phyloP scores from a whole-genome alignment of 2,329 filamentous ascomycete genomes.

The Fusarium transvaalense region DNA sequence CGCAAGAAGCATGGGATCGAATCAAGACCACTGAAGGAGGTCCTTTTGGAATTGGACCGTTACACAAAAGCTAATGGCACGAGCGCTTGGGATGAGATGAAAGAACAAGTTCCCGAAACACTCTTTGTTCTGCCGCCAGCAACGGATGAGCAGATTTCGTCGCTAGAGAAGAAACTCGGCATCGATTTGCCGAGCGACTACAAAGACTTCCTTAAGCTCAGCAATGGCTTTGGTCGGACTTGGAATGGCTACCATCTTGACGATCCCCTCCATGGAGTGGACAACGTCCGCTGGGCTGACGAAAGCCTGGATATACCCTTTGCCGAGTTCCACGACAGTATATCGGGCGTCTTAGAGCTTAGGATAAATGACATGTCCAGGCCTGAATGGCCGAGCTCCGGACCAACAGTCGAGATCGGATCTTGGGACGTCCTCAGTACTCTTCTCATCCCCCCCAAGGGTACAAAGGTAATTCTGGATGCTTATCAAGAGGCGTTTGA shows the following conservation, averaged over 20 bases:
- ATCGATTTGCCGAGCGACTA: slow-evolving; percentile 29
- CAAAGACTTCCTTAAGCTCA: slow-evolving; percentile 39
- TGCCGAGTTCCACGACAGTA: slow-evolving; percentile 16
- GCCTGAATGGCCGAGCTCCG: slow-evolving; percentile 29
- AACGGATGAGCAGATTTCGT: slow-evolving; percentile 31
- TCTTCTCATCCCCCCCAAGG: slow-evolving; percentile 17
- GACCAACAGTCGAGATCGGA: slow-evolving; percentile 20
- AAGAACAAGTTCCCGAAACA: slow-evolving; percentile 17
- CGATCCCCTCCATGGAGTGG: slow-evolving; percentile 7
- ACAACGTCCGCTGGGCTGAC: slow-evolving; percentile 27
- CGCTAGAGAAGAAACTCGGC: slow-evolving; percentile 26
- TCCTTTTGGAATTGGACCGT: slow-evolving; percentile 23
- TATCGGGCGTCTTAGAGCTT: slow-evolving; percentile 14
- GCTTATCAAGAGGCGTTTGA: slow-evolving; percentile 28
- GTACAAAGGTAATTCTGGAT: slow-evolving; percentile 12
- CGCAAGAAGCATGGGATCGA: slow-evolving; percentile 18
- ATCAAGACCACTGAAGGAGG: slow-evolving; percentile 14
- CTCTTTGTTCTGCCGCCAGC: slow-evolving; percentile 34
- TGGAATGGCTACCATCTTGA: slow-evolving; percentile 40
- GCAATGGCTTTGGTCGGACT: slow-evolving; percentile 34
- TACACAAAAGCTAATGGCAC: slow-evolving; percentile 24
- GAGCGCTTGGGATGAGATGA: slow-evolving; percentile 3
- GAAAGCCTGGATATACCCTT: neutral
- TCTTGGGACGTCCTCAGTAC: slow-evolving; percentile 8
- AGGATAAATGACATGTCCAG: neutral